These are phyloP conservation scores for Niveomyces coronatus DNA, from an alignment of 2,329 filamentous ascomycete species.

Conservation along the genomic window DNA sequence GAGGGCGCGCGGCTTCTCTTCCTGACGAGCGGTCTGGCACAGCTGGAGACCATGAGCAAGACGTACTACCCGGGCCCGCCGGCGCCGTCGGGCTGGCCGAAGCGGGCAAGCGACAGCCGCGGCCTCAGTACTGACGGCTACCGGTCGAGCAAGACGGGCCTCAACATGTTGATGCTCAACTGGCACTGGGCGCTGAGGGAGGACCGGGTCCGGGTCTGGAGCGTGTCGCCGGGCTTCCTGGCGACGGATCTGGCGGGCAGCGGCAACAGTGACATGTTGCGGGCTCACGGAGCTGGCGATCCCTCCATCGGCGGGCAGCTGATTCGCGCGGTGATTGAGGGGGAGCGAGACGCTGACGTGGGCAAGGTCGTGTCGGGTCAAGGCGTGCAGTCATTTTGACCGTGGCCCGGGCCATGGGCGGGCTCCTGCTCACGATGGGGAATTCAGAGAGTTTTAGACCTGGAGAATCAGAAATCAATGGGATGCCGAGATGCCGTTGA, in stretches of 20 bases:
- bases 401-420: not conserved
- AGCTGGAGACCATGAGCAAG: conserved; percentile 18
- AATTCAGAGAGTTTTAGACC: too few relatives aligned
- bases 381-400: conserved; percentile 9
- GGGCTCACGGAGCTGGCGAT: conserved; percentile 20
- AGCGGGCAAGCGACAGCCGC: conserved; percentile 17
- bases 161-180: conserved; percentile 40
- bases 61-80: conserved; percentile 11
- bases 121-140: conserved; percentile 19
- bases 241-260: conserved; percentile 31
- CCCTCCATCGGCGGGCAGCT: conserved; percentile 26
- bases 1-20: conserved; percentile 35
- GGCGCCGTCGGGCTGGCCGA: conserved; percentile 28
- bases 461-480: too few relatives aligned
- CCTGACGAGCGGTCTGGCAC: conserved; percentile 31
- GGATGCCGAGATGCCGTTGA: too few relatives aligned
- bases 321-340: conserved; percentile 29
- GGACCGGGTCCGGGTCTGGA: conserved; percentile 32
- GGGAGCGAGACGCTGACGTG: conserved; percentile 28
- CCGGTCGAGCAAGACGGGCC: conserved; percentile 30
- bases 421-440: too few relatives aligned
- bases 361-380: conserved; percentile 23
- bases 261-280: conserved; percentile 15
- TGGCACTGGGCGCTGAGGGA: conserved; percentile 28
- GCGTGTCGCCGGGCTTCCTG: conserved; percentile 28